Evolutionary conservation across 169 alveolate genomes (phyloP), one percentile per base, ranked within the genome.

Genomic region (Plasmodium vivax): DNA sequence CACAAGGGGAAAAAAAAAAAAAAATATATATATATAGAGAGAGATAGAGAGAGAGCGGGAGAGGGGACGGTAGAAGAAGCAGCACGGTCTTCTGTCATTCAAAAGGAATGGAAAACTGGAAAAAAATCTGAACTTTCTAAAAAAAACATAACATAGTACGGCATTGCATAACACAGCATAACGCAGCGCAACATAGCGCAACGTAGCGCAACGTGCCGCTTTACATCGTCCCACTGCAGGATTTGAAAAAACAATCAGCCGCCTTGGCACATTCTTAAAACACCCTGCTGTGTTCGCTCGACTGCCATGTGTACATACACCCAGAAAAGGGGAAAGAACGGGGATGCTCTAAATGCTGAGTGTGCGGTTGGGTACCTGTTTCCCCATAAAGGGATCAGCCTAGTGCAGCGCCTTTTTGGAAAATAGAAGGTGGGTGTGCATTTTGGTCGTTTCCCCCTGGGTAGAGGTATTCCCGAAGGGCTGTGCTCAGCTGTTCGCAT

Each of bases 291-390:
- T 73, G 32, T 73, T 23, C 34, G n/a, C 58, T 32, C 9, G 56
- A 72, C 14, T 68, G 16, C 32, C 30, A 84, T 23, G 92, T 71
- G 74, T 71, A 84, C 43, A 84, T 84, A 84, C 83, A 73, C 56
- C n/a, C 47, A 71, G 19, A 32, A 83, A 56, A 58, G 19, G 5
- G 43, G 43, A 83, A 19, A 58, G 12, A 23, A 23, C 41, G 4
- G 23, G 38, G 2, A 16, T 30, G 36, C 91, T 83, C 68, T 56
- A 83, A 83, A 83, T 56, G 23, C 23, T 7, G 5, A 83, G 27
- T 27, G 32, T 83, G 73, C 30, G n/a, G 41, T 43, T 47, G 51
- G 36, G 73, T 32, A 58, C 19, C 34, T 6, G 30, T 54, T 34
- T n/a, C 58, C 91, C 23, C 62, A 32, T 32, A 27, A 83, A 56